Evolutionary conservation across 1,284 basidiomycete genomes (phyloP).

Genomic region (Naganishia liquefaciens): DNA sequence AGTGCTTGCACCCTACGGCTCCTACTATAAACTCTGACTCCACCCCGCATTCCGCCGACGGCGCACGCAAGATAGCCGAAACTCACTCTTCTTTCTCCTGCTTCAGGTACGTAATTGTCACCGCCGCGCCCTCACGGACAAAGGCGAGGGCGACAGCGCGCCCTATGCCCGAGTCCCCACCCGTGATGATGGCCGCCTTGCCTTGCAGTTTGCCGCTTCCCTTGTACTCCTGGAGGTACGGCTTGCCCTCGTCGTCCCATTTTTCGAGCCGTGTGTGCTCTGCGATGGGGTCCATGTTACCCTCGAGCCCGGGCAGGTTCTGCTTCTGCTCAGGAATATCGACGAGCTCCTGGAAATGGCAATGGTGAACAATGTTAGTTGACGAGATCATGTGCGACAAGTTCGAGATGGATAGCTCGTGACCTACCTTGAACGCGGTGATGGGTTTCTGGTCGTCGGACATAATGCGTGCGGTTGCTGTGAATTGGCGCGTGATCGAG

Average conservation of each 20-base stretch:
- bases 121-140: conserved; percentile 65
- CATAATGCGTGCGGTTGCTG: conserved; percentile 7
- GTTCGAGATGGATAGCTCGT: not conserved
- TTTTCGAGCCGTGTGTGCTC: conserved; percentile 60
- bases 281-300: conserved; percentile 51
- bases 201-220: conserved; percentile 60
- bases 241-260: conserved; percentile 65
- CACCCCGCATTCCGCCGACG: not conserved
- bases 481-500: not conserved
- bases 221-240: conserved; percentile 59
- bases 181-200: conserved; percentile 64
- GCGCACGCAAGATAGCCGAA: conserved; percentile 6
- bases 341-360: conserved; percentile 26
- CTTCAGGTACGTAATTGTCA: conserved; percentile 66
- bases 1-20: no score
- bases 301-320: conserved; percentile 32
- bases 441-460: conserved; percentile 25
- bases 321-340: conserved; percentile 32
- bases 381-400: conserved; percentile 28
- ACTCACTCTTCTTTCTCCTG: conserved; percentile 63
- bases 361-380: not conserved
- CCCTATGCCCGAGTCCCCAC: conserved; percentile 59
- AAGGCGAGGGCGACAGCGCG: conserved; percentile 63
- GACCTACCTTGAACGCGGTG: conserved; percentile 23
- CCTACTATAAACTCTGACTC: no score